Base-by-base conservation (phyloP, 192 early-diverging fungal species). In the Coemansia sp. region DNA sequence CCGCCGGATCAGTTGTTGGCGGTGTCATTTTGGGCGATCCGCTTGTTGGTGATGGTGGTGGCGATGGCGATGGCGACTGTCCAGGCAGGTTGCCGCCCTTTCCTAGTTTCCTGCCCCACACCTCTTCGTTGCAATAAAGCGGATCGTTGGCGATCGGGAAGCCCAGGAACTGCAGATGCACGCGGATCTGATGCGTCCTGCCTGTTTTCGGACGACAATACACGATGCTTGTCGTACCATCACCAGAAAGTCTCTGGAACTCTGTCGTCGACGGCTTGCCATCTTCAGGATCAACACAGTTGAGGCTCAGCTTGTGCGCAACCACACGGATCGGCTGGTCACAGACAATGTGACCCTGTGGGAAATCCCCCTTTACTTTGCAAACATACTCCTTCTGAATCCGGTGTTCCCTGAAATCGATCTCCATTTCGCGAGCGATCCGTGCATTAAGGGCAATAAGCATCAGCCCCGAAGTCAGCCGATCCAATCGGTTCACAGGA, bases 131-230 rank as follows among this genome's bases (percentile, higher is more conserved):
- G 48, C 87, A 83, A 74, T 98, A 98, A 2, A 97, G 61, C 13
- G 97, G 97, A 64, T 98, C 97, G 64, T 98, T 97, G 20, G 89
- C 92, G 55, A 98, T 97, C 1, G 95, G 94, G 55, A 85, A 84
- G 6, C 97, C 97, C 0, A 98, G 83, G 64, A 87, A 95, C 76
- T 94, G 92, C 30, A 98, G 68, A 63, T 98, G 97, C 42, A 98
- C 95, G 31, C 97, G 87, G 61, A 98, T 97, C 78, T 98, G 97
- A 59, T 98, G 97, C 13, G 95, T 97, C 29, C 97, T 80, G 2
- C 97, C 97, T 0, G 95, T 97, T 17, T 92, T 66, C 2, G 97
- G 97, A 42, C 85, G 74, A 60, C 91, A 92, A 59, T 83, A 72
- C 10, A 98, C 90, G 4, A 96, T 83, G 33, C 90, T 92, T 3